Percentiles rank a stretch among this genome's conserved stretches.
Conservation (phyloP, 2,329 filamentous ascomycete species). For the Arthroderma sp. region DNA sequence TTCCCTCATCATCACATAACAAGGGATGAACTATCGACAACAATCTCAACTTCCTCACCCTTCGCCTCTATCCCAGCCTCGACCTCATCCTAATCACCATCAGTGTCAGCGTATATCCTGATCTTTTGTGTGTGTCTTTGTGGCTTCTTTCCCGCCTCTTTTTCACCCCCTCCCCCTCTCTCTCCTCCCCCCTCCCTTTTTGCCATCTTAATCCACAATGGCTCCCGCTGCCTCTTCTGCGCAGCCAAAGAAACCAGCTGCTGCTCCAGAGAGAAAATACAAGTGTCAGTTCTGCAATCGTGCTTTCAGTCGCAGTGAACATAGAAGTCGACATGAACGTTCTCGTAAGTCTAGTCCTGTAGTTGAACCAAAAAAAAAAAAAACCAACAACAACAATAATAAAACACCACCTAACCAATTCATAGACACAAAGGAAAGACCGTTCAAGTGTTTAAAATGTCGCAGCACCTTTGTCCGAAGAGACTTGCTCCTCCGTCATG, state of each 20-base stretch:
- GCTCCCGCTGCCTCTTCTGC: constrained; percentile 48
- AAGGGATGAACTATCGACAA: too few species aligned
- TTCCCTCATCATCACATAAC: too few species aligned
- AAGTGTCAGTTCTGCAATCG: constrained; percentile 98
- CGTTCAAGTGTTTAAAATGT: constrained; percentile 98
- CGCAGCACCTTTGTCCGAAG: constrained; percentile 95
- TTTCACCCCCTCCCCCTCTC: constrained; percentile 12
- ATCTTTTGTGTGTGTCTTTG: constrained; percentile 9
- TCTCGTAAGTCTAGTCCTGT: constrained; percentile 62
- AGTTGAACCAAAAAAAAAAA: background rate
- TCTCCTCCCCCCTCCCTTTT: constrained; percentile 11
- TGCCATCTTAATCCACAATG: constrained; percentile 18
- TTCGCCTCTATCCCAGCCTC: background rate
- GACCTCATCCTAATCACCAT: constrained; percentile 4
- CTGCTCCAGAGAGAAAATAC: constrained; percentile 92
- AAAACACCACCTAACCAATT: constrained; percentile 1
- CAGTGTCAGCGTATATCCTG: background rate
- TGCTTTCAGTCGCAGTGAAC: constrained; percentile 94
- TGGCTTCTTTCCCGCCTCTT: constrained; percentile 12
- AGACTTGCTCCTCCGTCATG: constrained; percentile 89
- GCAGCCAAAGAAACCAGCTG: constrained; percentile 66
- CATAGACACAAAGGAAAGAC: constrained; percentile 91
- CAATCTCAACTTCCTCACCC: background rate
- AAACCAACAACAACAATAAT: constrained; percentile 1
- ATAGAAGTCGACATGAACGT: constrained; percentile 90